Evolutionary conservation across 129 eudicot species (phyloP), one percentile per base, ranked within the genome.

Genomic region (Centaurea solstitialis): DNA sequence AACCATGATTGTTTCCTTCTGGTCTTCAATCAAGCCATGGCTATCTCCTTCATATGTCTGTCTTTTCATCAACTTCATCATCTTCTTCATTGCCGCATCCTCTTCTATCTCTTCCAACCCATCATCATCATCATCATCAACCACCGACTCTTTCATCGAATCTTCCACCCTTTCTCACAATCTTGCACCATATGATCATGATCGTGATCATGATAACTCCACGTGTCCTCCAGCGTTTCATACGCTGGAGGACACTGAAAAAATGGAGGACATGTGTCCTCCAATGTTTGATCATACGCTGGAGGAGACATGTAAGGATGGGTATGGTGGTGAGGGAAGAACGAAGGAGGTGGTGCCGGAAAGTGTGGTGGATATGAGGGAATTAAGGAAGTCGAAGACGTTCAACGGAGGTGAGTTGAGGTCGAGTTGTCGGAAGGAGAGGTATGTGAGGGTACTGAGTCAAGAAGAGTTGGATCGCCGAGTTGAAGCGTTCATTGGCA

Each of bases 401-500:
- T 92, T 92, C 33, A 86, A 90, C 12, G 94, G 88, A 3, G 79
- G 90, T 10, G 83, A 75, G 67, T 84, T 73, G 33, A 62, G 65
- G 80, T 65, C 57, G 15, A 78, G 89, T 73, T 87, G 87, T 18
- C 87, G 90, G 41, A 76, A 39, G 28, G 85, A 75, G 76, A 81
- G 85, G 80, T 81, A 81, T 17, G 85, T 75, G 61, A 75, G 70
- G 76, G 47, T 75, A 23, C 37, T 85, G 70, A 85, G 83, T 78
- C 86, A 83, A 7, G 90, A 87, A 7, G 94, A 90, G 73, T 79
- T 88, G 78, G 88, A 90, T 72, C 80, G 80, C n/a, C 86, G 86
- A 80, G 90, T 87, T 12, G 97, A 92, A 40, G 94, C 83, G n/a
- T 92, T 92, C 76, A 92, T 92, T 33, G 45, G 76, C 20, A 88